Conservation (phyloP, 306 rosid species). For the Cicer judaicum region DNA sequence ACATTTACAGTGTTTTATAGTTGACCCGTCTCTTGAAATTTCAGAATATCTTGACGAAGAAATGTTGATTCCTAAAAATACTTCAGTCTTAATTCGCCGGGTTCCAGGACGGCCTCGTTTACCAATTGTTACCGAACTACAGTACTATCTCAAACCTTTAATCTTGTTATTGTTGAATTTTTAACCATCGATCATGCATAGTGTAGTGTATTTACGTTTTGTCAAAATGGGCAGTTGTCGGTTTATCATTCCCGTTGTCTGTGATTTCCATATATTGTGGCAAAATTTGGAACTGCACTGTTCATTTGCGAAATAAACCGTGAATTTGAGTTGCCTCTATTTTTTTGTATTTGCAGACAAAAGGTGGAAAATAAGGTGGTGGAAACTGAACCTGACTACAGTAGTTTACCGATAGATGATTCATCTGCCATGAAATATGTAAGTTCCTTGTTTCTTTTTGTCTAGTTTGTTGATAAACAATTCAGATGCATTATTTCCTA, state of each 20-base stretch:
- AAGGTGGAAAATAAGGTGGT: slow-evolving; percentile 67
- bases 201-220: slow-evolving; percentile 15
- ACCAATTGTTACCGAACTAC: slow-evolving; percentile 89
- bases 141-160: slow-evolving; percentile 81
- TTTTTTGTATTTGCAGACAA: slow-evolving; percentile 60
- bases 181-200: slow-evolving; percentile 44
- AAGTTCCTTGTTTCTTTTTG: slow-evolving; percentile 36
- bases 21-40: slow-evolving; percentile 71
- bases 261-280: slow-evolving; percentile 16
- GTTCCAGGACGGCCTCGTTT: slow-evolving; percentile 97
- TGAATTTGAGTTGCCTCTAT: slow-evolving; percentile 42
- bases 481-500: slow-evolving; percentile 17
- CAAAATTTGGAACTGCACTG: slow-evolving; percentile 8
- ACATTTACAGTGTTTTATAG: slow-evolving; percentile 62
- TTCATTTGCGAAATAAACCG: slow-evolving; percentile 38
- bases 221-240: slow-evolving; percentile 15
- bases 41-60: slow-evolving; percentile 99
- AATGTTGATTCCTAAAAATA: slow-evolving; percentile 98
- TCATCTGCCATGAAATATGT: slow-evolving; percentile 70
- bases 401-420: slow-evolving; percentile 54
- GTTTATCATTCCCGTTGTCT: slow-evolving; percentile 37
- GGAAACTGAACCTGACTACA: slow-evolving; percentile 61
- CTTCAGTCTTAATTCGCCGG: slow-evolving; percentile 97
- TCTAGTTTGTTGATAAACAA: background rate
- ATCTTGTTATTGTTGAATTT: slow-evolving; percentile 48